A percentile compares a stretch with the other conserved stretches of the same genome.
Evolutionary conservation across 176 grass and related monocot genomes (phyloP).

Genomic region (Cenchrus purpureus): DNA sequence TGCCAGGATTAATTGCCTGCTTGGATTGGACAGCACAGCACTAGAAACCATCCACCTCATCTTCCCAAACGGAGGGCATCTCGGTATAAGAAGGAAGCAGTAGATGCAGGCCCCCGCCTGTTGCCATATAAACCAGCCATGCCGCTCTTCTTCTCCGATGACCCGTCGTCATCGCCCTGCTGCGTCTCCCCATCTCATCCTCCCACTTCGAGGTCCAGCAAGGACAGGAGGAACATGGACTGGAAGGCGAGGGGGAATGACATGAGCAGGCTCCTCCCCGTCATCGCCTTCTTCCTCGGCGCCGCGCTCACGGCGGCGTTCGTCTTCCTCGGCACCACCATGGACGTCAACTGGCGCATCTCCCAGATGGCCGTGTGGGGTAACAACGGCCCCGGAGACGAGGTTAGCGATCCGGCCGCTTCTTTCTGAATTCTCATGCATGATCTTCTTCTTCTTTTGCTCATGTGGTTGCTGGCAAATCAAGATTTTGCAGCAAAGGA

Average conservation of each 20-base stretch:
- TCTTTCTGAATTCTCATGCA: neutral
- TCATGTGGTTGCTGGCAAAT: neutral
- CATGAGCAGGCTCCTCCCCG: slow-evolving; percentile 39
- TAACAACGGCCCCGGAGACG: neutral
- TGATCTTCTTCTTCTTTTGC: neutral
- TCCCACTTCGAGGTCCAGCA: neutral
- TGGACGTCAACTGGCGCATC: slow-evolving; percentile 41
- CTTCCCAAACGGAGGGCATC: neutral
- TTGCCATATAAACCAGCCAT: slow-evolving; percentile 25
- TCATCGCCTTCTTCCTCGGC: slow-evolving; percentile 52
- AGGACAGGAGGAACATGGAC: slow-evolving; percentile 30
- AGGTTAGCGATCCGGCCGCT: slow-evolving; percentile 38
- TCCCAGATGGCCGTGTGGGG: slow-evolving; percentile 41
- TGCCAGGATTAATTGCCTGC: slow-evolving; percentile 7
- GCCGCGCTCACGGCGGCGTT: slow-evolving; percentile 26
- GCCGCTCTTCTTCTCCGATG: slow-evolving; percentile 33
- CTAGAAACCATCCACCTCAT: neutral
- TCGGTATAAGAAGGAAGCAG: neutral
- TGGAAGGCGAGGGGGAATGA: slow-evolving; percentile 37
- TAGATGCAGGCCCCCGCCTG: neutral
- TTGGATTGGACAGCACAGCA: neutral
- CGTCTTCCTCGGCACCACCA: slow-evolving; percentile 37
- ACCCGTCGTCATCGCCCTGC: neutral
- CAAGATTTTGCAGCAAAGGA: neutral
- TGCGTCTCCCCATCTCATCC: neutral